Conservation (phyloP, 2,329 filamentous ascomycete genomes). For the Aureobasidium sp. region DNA sequence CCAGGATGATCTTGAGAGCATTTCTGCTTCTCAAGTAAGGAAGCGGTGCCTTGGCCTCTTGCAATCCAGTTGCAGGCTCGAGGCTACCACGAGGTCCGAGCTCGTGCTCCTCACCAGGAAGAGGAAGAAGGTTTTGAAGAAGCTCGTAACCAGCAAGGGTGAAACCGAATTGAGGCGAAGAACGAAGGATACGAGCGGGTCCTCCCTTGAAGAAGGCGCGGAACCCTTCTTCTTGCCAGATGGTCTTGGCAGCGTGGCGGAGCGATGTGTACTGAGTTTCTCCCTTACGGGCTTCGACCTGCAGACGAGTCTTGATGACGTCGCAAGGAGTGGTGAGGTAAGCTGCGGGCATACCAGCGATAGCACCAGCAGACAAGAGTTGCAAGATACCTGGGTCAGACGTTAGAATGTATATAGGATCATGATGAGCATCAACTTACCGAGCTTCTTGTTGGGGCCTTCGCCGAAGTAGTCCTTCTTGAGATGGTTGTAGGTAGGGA, state of each 20-base stretch:
- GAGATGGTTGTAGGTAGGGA: conserved; percentile 90
- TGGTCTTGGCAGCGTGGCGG: conserved; percentile 74
- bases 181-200: conserved; percentile 87
- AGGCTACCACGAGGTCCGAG: conserved; percentile 47
- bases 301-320: conserved; percentile 97
- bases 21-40: conserved; percentile 72
- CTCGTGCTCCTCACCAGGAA: conserved; percentile 59
- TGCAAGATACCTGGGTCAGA: conserved; percentile 59
- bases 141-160: conserved; percentile 94
- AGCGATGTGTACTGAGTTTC: conserved; percentile 82
- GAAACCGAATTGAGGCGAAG: conserved; percentile 95
- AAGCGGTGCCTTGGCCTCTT: conserved; percentile 56
- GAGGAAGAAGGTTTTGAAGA: conserved; percentile 71
- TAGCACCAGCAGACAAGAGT: conserved; percentile 88
- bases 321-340: conserved; percentile 97
- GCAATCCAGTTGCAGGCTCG: conserved; percentile 57
- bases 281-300: conserved; percentile 95
- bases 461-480: conserved; percentile 95
- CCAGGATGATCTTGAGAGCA: conserved; percentile 89
- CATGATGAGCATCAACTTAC: conserved; percentile 2
- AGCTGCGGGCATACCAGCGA: conserved; percentile 52
- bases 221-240: conserved; percentile 88
- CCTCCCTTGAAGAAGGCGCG: conserved; percentile 98
- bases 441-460: conserved; percentile 75
- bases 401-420: neutral